A percentile compares a stretch with the other conserved stretches of the same genome.
These are phyloP conservation scores for Kazachstania sp. DNA, from an alignment of 1,139 yeast genomes.

Conservation along the genomic window DNA sequence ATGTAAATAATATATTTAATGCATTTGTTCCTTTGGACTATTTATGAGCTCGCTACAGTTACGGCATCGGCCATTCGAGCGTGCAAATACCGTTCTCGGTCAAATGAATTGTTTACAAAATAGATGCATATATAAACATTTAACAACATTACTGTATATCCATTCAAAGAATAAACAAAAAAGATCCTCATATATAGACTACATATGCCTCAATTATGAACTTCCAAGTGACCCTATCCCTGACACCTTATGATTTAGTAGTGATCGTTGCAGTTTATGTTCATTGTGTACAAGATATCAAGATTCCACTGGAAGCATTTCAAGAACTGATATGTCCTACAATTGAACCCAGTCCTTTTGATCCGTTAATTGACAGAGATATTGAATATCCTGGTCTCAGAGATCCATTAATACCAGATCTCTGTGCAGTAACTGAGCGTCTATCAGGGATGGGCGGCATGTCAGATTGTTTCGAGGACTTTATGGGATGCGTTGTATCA, in stretches of 20 bases:
- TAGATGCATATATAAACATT: no score
- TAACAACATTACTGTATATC: no score
- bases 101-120: no score
- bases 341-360: slow-evolving; percentile 10
- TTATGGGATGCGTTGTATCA: slow-evolving; percentile 8
- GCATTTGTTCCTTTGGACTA: no score
- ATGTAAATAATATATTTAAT: neutral
- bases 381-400: slow-evolving; percentile 4
- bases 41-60: no score
- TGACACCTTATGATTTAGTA: slow-evolving; percentile 26
- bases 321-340: slow-evolving; percentile 17
- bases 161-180: no score
- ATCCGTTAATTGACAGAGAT: slow-evolving; percentile 13
- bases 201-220: neutral
- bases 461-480: slow-evolving; percentile 8
- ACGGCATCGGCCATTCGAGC: no score
- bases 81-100: no score
- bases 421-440: slow-evolving; percentile 12
- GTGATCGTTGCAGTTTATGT: slow-evolving; percentile 16
- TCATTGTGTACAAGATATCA: slow-evolving; percentile 10
- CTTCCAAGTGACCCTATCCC: slow-evolving; percentile 2
- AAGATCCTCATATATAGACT: neutral
- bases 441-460: slow-evolving; percentile 8
- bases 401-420: slow-evolving; percentile 16
- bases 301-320: slow-evolving; percentile 12